These are phyloP conservation scores for Microdochium nivale DNA, from an alignment of 2,329 filamentous ascomycete genomes.

Conservation along the genomic window DNA sequence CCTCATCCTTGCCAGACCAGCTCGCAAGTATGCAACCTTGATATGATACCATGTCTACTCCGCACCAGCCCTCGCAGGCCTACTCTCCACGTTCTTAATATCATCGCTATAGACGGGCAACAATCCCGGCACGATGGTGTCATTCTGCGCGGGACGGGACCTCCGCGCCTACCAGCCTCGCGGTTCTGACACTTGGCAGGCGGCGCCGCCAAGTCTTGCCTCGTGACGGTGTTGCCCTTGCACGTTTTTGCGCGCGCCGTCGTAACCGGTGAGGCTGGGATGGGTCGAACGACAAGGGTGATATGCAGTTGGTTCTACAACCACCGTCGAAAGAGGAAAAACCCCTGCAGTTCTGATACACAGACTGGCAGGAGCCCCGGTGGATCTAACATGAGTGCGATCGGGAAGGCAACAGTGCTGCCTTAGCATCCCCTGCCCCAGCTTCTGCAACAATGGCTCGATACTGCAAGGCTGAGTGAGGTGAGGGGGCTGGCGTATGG, in stretches of 20 bases:
- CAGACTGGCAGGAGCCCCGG: neutral
- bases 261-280: neutral
- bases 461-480: neutral
- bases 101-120: no score
- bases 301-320: neutral
- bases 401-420: neutral
- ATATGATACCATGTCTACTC: no score
- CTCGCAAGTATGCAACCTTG: no score
- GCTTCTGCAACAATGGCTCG: neutral
- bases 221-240: neutral
- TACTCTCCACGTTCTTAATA: no score
- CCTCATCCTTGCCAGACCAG: no score
- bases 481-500: neutral
- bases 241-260: neutral
- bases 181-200: neutral
- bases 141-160: no score
- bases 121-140: no score
- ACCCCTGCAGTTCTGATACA: neutral
- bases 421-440: neutral
- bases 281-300: neutral
- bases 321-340: neutral
- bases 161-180: no score
- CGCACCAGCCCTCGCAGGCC: no score
- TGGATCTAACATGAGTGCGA: neutral
- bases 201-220: neutral